Evolutionary conservation across 768 basidiomycete species (phyloP).

Genomic region (Termitomyces sp.): DNA sequence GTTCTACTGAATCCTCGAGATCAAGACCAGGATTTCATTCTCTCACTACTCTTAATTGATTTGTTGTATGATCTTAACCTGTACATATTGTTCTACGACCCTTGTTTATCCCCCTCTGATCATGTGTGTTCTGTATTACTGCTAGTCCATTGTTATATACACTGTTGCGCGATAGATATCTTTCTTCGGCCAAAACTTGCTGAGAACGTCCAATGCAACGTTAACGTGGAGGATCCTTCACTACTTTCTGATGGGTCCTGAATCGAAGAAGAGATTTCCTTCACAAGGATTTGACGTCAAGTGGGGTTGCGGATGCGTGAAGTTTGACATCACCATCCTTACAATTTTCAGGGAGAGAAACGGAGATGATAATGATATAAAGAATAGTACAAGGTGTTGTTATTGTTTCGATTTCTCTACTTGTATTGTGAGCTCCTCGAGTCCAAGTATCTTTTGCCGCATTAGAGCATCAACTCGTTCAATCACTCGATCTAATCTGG

Average conservation of each 20-base stretch:
- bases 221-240: too few relatives aligned
- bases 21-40: not conserved
- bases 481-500: constrained; percentile 66
- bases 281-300: not conserved
- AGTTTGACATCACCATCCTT: not conserved
- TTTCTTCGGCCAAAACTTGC: not conserved
- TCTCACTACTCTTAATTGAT: not conserved
- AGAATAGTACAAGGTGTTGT: constrained; percentile 11
- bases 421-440: constrained; percentile 91
- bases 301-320: not conserved
- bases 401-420: constrained; percentile 43
- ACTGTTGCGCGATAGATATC: not conserved
- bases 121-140: constrained; percentile 5
- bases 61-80: constrained; percentile 5
- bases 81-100: not conserved
- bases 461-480: constrained; percentile 72
- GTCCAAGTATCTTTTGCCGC: constrained; percentile 66
- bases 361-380: constrained; percentile 5
- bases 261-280: too few relatives aligned
- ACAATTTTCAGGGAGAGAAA: not conserved
- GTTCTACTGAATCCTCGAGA: not conserved
- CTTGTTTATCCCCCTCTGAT: not conserved
- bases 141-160: not conserved
- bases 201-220: too few relatives aligned
- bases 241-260: not conserved